Evolutionary conservation across 2,329 filamentous ascomycete species (phyloP).

Genomic region (Fusarium setosum): DNA sequence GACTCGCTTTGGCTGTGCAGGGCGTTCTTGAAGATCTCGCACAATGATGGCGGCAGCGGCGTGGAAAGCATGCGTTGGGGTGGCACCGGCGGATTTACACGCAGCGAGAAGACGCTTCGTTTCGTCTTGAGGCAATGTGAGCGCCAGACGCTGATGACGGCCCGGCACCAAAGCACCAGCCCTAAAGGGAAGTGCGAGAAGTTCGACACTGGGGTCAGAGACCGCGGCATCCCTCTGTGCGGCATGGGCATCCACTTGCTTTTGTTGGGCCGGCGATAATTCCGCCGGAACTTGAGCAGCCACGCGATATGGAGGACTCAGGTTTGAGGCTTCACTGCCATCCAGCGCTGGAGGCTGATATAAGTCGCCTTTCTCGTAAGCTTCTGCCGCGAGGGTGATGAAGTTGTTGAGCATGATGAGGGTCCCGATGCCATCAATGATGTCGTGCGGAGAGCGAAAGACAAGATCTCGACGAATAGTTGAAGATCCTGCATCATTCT

Average conservation of each 20-base stretch:
- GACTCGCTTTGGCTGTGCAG: not conserved
- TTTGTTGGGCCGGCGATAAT: fast-evolving
- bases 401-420: constrained; percentile 49
- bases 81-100: constrained; percentile 33
- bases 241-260: not conserved
- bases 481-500: fast-evolving
- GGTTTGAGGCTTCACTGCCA: constrained; percentile 22
- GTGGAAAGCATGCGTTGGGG: constrained; percentile 48
- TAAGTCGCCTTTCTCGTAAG: constrained; percentile 23
- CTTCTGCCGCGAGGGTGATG: constrained; percentile 36
- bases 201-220: not conserved
- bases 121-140: constrained; percentile 24
- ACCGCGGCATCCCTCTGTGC: constrained; percentile 10
- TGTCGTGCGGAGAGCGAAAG: constrained; percentile 51
- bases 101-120: constrained; percentile 33
- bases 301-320: constrained; percentile 25
- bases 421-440: constrained; percentile 55
- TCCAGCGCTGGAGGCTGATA: constrained; percentile 31
- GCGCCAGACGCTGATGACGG: constrained; percentile 40
- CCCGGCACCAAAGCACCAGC: constrained; percentile 28
- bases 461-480: constrained; percentile 45
- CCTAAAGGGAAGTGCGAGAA: constrained; percentile 34
- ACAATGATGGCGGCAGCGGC: constrained; percentile 45
- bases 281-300: not conserved
- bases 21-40: constrained; percentile 39